Evolutionary conservation across 495 filamentous ascomycete species (phyloP).

Genomic region (Aspergillus sparsus): DNA sequence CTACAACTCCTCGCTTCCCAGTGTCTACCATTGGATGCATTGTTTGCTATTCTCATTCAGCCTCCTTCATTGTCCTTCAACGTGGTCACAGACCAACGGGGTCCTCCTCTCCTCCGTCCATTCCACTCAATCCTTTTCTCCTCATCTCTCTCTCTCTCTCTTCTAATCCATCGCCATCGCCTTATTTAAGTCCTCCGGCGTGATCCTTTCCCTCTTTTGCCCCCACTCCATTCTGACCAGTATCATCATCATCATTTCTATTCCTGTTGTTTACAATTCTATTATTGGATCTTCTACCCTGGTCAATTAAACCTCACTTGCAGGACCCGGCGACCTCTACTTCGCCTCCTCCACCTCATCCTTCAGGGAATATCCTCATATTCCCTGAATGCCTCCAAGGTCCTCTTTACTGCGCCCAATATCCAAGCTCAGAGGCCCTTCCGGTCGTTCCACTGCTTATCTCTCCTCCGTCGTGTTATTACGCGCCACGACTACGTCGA

Average conservation of each 20-base stretch:
- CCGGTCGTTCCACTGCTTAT: slow-evolving; percentile 27
- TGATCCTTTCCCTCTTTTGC: no score
- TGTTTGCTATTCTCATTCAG: not conserved
- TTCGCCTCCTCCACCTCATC: not conserved
- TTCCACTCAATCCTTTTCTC: slow-evolving; percentile 2
- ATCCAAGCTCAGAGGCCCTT: slow-evolving; percentile 36
- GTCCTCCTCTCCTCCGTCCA: not conserved
- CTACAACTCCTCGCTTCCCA: slow-evolving; percentile 28
- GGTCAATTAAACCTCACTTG: slow-evolving; percentile 12
- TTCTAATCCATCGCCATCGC: not conserved
- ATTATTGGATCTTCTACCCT: slow-evolving; percentile 1
- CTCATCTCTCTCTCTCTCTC: slow-evolving; percentile 12
- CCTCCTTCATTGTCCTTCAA: not conserved
- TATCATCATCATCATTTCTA: no score
- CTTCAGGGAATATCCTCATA: slow-evolving; percentile 2
- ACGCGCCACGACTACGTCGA: slow-evolving; percentile 21
- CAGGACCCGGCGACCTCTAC: not conserved
- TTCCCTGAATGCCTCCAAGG: slow-evolving; percentile 48
- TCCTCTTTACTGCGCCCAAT: slow-evolving; percentile 36
- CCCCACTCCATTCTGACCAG: no score
- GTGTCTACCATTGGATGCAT: not conserved
- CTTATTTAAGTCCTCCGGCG: no score
- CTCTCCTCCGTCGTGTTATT: slow-evolving; percentile 20
- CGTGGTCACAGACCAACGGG: not conserved
- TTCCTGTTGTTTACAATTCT: no score